Conservation (phyloP, 148 eudicot species). For the Cornus kousa region DNA sequence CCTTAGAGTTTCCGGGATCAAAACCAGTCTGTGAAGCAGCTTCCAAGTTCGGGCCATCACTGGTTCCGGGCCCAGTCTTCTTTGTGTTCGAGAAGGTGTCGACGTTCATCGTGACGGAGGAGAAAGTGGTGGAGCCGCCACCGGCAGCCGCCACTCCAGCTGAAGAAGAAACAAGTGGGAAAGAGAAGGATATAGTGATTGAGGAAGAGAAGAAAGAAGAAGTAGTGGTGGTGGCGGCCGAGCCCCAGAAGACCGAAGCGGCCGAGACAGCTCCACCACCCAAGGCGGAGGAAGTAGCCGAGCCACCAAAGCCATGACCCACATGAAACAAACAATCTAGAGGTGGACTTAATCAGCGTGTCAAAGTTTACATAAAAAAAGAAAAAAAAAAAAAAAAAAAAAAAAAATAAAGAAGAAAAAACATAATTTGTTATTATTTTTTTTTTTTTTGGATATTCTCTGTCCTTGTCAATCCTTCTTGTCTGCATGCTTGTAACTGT, state of each 20-base stretch:
- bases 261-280: conserved; percentile 2
- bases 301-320: conserved; percentile 35
- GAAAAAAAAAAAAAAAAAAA: neutral
- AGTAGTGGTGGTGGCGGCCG: conserved; percentile 22
- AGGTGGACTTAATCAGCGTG: neutral
- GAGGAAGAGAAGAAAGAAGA: conserved; percentile 33
- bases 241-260: conserved; percentile 1
- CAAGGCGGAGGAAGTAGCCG: conserved; percentile 20
- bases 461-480: neutral
- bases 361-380: neutral
- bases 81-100: conserved; percentile 67
- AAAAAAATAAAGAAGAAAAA: neutral
- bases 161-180: conserved; percentile 20
- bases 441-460: neutral
- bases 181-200: conserved; percentile 24
- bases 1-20: conserved; percentile 64
- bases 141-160: conserved; percentile 18
- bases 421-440: conserved; percentile 13
- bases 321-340: neutral
- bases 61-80: conserved; percentile 46
- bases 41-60: conserved; percentile 44
- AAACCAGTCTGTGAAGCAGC: conserved; percentile 45
- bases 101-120: conserved; percentile 37
- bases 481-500: neutral
- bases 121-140: conserved; percentile 33